Conservation (phyloP, 495 filamentous ascomycete species). For the Massariosphaeria phaeospora region DNA sequence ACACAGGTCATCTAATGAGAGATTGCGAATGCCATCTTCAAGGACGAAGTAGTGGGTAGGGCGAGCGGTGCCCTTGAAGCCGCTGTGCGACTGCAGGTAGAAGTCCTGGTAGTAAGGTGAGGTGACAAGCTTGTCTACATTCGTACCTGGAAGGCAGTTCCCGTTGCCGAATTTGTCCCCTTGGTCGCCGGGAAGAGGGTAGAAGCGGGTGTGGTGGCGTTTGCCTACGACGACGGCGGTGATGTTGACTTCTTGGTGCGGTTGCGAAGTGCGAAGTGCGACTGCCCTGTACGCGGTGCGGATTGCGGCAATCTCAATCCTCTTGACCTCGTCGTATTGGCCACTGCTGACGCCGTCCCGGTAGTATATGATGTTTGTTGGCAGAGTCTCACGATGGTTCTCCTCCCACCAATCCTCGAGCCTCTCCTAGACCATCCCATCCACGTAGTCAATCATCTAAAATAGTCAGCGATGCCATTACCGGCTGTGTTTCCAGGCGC, state of each 20-base stretch:
- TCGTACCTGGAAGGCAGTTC: neutral
- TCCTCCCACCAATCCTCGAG: neutral
- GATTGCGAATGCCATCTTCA: conserved; percentile 8
- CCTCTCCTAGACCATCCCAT: neutral
- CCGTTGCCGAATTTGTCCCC: neutral
- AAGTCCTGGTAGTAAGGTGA: conserved; percentile 5
- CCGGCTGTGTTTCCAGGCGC: too few relatives aligned
- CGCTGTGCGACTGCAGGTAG: conserved; percentile 9
- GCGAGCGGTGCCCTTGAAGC: conserved; percentile 12
- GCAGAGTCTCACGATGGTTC: neutral
- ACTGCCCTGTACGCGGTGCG: neutral
- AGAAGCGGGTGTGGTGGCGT: conserved; percentile 8
- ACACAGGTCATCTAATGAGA: neutral
- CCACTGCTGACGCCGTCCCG: neutral
- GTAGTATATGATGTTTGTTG: conserved; percentile 7
- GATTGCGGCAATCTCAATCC: neutral
- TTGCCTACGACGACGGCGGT: conserved; percentile 4
- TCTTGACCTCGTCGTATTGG: neutral
- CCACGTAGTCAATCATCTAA: neutral
- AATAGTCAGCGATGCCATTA: neutral
- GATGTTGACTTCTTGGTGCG: neutral
- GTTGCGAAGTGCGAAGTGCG: neutral
- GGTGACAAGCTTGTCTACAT: neutral
- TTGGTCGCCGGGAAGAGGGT: neutral
- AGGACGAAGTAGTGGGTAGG: conserved; percentile 19